Evolutionary conservation across 2,329 filamentous ascomycete genomes (phyloP).

Genomic region (Claviceps africana): DNA sequence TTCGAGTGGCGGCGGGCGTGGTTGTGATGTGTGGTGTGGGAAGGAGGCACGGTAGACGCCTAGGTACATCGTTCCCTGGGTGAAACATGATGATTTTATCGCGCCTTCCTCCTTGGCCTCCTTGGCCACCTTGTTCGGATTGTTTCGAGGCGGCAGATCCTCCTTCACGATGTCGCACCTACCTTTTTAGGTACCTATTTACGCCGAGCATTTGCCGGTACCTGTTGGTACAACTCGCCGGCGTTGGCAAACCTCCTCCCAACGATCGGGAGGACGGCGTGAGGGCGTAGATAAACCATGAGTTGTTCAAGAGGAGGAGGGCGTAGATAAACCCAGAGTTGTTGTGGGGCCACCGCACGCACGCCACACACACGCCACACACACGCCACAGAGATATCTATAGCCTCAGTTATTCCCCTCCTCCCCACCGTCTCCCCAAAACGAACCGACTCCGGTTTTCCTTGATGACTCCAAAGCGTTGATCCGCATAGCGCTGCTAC

Average conservation of each 20-base stretch:
- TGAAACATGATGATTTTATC: neutral
- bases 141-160: neutral
- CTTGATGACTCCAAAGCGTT: neutral
- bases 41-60: too few relatives aligned
- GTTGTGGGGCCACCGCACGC: too few relatives aligned
- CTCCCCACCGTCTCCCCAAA: neutral
- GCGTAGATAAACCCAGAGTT: too few relatives aligned
- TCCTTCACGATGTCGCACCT: neutral
- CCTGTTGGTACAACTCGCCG: too few relatives aligned
- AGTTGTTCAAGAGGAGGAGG: too few relatives aligned
- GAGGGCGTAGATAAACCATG: too few relatives aligned
- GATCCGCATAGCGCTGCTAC: neutral
- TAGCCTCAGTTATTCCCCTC: too few relatives aligned
- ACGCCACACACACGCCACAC: too few relatives aligned
- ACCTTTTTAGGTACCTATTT: too few relatives aligned
- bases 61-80: too few relatives aligned
- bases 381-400: too few relatives aligned
- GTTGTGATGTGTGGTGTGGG: neutral
- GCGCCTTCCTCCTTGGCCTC: neutral
- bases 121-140: neutral
- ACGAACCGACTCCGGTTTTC: neutral
- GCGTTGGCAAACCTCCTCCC: neutral
- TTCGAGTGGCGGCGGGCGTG: neutral
- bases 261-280: too few relatives aligned
- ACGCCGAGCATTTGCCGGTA: neutral